Evolutionary conservation across 148 eudicot species (phyloP).

Genomic region (Amaranthus cruentus): DNA sequence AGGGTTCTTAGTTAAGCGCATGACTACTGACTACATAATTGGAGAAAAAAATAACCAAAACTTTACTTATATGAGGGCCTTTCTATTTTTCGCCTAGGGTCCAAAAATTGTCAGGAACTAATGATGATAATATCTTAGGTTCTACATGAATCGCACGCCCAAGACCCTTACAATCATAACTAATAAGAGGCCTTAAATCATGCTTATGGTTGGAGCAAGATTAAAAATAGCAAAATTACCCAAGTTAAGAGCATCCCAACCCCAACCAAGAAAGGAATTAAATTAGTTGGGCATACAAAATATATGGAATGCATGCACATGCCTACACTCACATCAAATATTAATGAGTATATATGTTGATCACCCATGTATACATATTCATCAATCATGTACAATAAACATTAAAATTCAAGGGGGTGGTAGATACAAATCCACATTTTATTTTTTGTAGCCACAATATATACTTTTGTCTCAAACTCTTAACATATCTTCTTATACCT

Average conservation of each 20-base stretch:
- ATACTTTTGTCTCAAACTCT: neutral
- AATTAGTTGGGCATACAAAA: neutral
- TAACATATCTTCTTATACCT: constrained; percentile 1
- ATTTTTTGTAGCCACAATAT: constrained; percentile 23
- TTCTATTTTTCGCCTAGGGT: too few relatives aligned
- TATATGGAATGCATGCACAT: constrained; percentile 12
- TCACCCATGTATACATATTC: constrained; percentile 14
- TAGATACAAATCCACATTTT: constrained; percentile 25
- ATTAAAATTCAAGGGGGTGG: constrained; percentile 25
- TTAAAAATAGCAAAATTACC: too few relatives aligned
- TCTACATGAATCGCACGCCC: too few relatives aligned
- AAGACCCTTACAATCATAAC: too few relatives aligned
- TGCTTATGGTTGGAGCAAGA: too few relatives aligned
- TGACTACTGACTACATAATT: too few relatives aligned
- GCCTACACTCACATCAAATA: constrained; percentile 4
- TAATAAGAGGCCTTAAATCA: too few relatives aligned
- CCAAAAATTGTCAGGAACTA: too few relatives aligned
- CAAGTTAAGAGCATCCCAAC: constrained; percentile 5
- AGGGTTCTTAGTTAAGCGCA: too few relatives aligned
- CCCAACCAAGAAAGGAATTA: constrained; percentile 17
- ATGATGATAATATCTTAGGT: too few relatives aligned
- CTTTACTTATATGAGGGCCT: too few relatives aligned
- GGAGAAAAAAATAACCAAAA: too few relatives aligned
- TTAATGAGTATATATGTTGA: constrained; percentile 17
- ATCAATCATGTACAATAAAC: constrained; percentile 23